These are phyloP conservation scores for Castanea mollissima DNA, from an alignment of 306 rosid species.

Conservation along the genomic window DNA sequence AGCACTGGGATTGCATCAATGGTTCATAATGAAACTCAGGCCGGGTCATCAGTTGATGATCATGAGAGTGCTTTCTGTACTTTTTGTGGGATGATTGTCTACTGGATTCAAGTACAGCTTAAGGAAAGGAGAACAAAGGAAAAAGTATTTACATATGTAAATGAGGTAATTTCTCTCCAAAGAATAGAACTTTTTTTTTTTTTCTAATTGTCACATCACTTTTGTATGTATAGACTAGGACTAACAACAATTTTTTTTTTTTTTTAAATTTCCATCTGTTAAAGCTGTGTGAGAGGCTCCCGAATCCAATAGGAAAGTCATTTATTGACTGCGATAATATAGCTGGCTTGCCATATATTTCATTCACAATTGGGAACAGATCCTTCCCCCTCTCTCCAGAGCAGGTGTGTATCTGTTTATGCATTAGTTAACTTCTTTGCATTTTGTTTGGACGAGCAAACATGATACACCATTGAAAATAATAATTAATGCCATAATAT, in stretches of 20 bases:
- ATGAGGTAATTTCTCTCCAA: conserved; percentile 49
- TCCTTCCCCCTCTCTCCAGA: conserved; percentile 61
- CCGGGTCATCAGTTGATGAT: conserved; percentile 28
- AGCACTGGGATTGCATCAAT: conserved; percentile 55
- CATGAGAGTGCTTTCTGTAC: conserved; percentile 47
- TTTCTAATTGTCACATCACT: neutral
- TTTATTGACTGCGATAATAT: conserved; percentile 49
- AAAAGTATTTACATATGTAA: conserved; percentile 42
- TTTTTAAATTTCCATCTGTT: conserved; percentile 6
- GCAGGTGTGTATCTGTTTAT: conserved; percentile 40
- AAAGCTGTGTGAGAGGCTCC: conserved; percentile 74
- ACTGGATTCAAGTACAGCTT: conserved; percentile 73
- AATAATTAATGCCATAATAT: neutral
- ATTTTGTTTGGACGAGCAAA: neutral
- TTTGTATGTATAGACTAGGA: neutral
- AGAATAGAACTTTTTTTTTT: neutral
- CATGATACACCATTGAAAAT: neutral
- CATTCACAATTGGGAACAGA: conserved; percentile 58
- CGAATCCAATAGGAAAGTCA: conserved; percentile 55
- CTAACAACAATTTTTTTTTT: neutral
- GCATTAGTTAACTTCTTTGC: neutral
- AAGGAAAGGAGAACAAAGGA: conserved; percentile 55
- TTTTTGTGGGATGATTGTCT: conserved; percentile 61
- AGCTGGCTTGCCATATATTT: conserved; percentile 47
- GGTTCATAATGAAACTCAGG: conserved; percentile 36